A percentile compares a stretch with the other conserved stretches of the same genome.
Conservation (phyloP, 2,329 filamentous ascomycete species). For the Pseudocercospora crystallina region DNA sequence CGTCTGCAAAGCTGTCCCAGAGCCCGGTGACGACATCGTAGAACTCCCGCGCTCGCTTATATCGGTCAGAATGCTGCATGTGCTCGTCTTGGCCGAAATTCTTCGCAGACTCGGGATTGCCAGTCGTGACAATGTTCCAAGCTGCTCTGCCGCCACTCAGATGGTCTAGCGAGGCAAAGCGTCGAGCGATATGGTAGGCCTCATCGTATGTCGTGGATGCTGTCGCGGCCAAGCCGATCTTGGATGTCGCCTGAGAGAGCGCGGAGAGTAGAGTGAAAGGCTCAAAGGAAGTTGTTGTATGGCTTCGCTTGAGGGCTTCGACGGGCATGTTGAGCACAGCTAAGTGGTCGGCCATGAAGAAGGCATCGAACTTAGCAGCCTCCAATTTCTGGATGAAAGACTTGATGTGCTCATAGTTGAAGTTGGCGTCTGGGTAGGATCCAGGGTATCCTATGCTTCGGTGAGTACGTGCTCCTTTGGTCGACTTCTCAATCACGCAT, state of each 20-base stretch:
- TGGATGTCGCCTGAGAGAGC: constrained; percentile 46
- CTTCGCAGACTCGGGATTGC: constrained; percentile 48
- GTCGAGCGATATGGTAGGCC: constrained; percentile 38
- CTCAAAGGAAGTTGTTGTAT: constrained; percentile 60
- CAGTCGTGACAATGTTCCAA: constrained; percentile 55
- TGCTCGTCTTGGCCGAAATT: constrained; percentile 49
- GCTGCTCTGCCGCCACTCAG: constrained; percentile 39
- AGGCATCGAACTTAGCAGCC: constrained; percentile 51
- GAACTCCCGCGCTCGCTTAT: constrained; percentile 52
- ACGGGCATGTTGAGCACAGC: constrained; percentile 43
- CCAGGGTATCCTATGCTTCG: constrained; percentile 47
- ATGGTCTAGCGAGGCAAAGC: constrained; percentile 41
- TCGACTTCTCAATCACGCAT: not conserved
- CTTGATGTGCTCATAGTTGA: constrained; percentile 55
- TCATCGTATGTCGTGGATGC: constrained; percentile 40
- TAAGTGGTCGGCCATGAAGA: constrained; percentile 53
- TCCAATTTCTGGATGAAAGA: constrained; percentile 55
- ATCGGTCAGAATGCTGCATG: constrained; percentile 51
- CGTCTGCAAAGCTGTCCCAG: constrained; percentile 48
- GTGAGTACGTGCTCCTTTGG: not conserved
- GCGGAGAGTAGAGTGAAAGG: constrained; percentile 43
- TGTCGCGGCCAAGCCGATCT: constrained; percentile 41
- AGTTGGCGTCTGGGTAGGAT: constrained; percentile 57
- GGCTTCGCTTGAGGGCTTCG: constrained; percentile 57
- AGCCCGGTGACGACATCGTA: constrained; percentile 31